A percentile compares a stretch with the other conserved stretches of the same genome.
phyloP scores from a whole-genome alignment of 2,329 filamentous ascomycete genomes.

The Colletotrichum neosansevieriae region DNA sequence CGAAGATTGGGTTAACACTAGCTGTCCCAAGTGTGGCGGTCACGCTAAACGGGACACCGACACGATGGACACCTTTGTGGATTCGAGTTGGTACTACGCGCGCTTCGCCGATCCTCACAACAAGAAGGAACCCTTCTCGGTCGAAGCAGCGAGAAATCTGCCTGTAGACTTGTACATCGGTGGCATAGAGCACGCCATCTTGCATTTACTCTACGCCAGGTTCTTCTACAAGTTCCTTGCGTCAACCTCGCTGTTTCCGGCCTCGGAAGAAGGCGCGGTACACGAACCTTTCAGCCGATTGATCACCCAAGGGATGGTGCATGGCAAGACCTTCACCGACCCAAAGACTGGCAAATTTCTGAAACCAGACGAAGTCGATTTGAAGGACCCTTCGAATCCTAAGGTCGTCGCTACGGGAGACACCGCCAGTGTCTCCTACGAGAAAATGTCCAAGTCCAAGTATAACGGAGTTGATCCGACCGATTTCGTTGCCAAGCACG shows the following conservation, averaged over 20 bases:
- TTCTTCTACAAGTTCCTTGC: constrained; percentile 92
- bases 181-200: constrained; percentile 89
- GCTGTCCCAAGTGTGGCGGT: constrained; percentile 79
- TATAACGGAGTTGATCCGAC: constrained; percentile 90
- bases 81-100: constrained; percentile 94
- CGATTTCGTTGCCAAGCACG: constrained; percentile 77
- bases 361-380: constrained; percentile 79
- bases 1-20: constrained; percentile 78
- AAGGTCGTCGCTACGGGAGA: constrained; percentile 72
- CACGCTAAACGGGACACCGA: constrained; percentile 86
- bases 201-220: constrained; percentile 88
- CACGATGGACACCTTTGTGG: constrained; percentile 97
- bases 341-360: constrained; percentile 82
- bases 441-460: constrained; percentile 98
- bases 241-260: constrained; percentile 62
- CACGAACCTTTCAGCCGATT: constrained; percentile 86
- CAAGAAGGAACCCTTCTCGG: constrained; percentile 68
- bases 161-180: constrained; percentile 92
- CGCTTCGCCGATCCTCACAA: constrained; percentile 82
- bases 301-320: constrained; percentile 93
- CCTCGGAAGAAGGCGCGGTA: constrained; percentile 49
- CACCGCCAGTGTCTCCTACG: constrained; percentile 73
- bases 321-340: constrained; percentile 85
- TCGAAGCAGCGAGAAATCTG: constrained; percentile 68
- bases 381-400: constrained; percentile 67